A percentile compares a stretch with the other conserved stretches of the same genome.
Conservation (phyloP, 2,329 filamentous ascomycete genomes). For the Colletotrichum sp. region DNA sequence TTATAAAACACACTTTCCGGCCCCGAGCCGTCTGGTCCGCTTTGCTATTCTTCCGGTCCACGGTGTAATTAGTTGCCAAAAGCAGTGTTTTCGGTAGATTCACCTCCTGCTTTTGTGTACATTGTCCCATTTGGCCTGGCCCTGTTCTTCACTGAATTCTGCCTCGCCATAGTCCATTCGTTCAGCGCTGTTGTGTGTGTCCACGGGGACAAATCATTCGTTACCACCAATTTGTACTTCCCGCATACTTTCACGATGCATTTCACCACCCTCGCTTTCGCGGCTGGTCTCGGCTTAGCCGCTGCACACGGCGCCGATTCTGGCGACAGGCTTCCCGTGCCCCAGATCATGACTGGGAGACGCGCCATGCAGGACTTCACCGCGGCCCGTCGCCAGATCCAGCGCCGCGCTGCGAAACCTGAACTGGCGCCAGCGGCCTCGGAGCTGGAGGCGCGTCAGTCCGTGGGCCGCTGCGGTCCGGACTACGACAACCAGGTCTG, state of each 20-base stretch:
- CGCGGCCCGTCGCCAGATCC: background rate
- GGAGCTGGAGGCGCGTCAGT: slow-evolving; percentile 32
- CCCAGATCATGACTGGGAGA: slow-evolving; percentile 15
- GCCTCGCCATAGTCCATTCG: slow-evolving; percentile 9
- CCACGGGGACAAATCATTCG: background rate
- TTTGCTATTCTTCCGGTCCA: background rate
- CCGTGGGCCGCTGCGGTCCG: slow-evolving; percentile 52
- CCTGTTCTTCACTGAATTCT: slow-evolving; percentile 6
- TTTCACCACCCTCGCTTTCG: background rate
- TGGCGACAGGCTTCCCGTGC: background rate
- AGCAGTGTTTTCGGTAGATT: background rate
- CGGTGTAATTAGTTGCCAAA: slow-evolving; percentile 5
- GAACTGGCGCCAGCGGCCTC: slow-evolving; percentile 1
- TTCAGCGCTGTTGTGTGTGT: background rate
- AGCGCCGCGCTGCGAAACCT: slow-evolving; percentile 1
- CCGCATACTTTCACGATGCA: background rate
- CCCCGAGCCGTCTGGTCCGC: background rate
- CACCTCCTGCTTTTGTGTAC: background rate
- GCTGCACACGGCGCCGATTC: slow-evolving; percentile 11
- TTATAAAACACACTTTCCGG: slow-evolving; percentile 18
- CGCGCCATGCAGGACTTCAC: slow-evolving; percentile 9
- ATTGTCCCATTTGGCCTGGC: slow-evolving; percentile 3
- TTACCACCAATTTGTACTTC: background rate
- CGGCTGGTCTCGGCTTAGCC: slow-evolving; percentile 6
- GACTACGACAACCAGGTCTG: slow-evolving; percentile 37